Evolutionary conservation across 495 filamentous ascomycete genomes (phyloP), one percentile per base, ranked within the genome.

Genomic region (Daldinia vernicosa): DNA sequence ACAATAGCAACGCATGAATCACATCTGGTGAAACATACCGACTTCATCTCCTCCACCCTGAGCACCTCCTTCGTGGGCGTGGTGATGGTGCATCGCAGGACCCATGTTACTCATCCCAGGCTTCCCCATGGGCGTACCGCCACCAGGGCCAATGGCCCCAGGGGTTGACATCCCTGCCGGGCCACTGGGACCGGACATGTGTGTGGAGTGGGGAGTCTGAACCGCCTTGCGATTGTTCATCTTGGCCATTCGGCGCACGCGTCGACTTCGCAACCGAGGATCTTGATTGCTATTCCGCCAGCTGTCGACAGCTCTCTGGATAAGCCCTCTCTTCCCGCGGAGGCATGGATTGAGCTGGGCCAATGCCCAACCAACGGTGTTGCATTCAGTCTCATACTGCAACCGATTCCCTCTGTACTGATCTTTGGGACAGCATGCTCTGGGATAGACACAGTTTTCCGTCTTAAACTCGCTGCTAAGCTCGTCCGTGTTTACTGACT

Each of bases 251-350:
- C 95, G 86, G 62, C 96, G 88, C 43, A 99, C 95, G 61, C 95
- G 88, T 76, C 95, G 83, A 80, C 94, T 98, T 75, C 95, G 89
- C 74, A 98, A 81, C 67, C 93, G 86, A 19, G 92, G 92, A 70
- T 99, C 95, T 80, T 97, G 93, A 80, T 98, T 98, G 85, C 96
- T 98, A 80, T 99, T 99, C 53, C 95, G 84, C 95, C 95, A 98
- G 79, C 95, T 98, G 80, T 99, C 95, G 33, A 99, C 95, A 19
- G 95, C 95, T 54, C 95, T 88, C 80, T 99, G 95, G 66, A 99
- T 99, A 68, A 99, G 84, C 8, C 95, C 95, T 55, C 95, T 88
- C 81, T 99, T 99, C 56, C 93, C 95, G 56, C 94, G 86, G 28
- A 99, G 86, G 50, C 91, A 91, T 1, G 93, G 91, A 78, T 99